phyloP scores from a whole-genome alignment of 2,329 filamentous ascomycete species.

The Ophioceras dolichostomum region DNA sequence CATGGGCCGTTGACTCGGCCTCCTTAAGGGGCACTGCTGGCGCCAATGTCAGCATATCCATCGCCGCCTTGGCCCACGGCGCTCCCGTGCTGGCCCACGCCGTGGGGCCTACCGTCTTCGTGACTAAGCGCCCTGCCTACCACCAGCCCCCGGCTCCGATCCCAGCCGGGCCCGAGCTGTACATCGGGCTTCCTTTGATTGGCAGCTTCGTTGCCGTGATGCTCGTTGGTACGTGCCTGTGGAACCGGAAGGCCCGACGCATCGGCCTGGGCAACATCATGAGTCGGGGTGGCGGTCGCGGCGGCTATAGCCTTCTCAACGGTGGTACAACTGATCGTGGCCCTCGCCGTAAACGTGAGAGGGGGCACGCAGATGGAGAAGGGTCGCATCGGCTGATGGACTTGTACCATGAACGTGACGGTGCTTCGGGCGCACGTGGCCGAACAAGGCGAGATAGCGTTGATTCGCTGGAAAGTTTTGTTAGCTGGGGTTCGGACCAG shows the following conservation, averaged over 20 bases:
- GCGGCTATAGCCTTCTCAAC: slow-evolving; percentile 22
- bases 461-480: no score
- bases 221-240: slow-evolving; percentile 43
- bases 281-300: slow-evolving; percentile 21
- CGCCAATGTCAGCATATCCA: slow-evolving; percentile 35
- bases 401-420: no score
- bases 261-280: slow-evolving; percentile 41
- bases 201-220: slow-evolving; percentile 34
- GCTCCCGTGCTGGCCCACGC: slow-evolving; percentile 15
- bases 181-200: slow-evolving; percentile 39
- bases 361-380: no score
- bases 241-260: slow-evolving; percentile 36
- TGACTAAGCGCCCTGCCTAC: slow-evolving; percentile 22
- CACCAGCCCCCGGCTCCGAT: slow-evolving; percentile 16
- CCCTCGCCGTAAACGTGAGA: no score
- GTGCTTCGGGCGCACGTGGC: no score
- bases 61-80: slow-evolving; percentile 25
- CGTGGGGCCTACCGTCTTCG: slow-evolving; percentile 27
- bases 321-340: background rate
- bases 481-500: no score
- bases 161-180: slow-evolving; percentile 27
- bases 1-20: slow-evolving; percentile 25
- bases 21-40: slow-evolving; percentile 22
- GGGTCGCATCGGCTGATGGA: no score
- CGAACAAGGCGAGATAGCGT: no score